phyloP scores from a whole-genome alignment of 495 filamentous ascomycete species.

The Neurospora sp. region DNA sequence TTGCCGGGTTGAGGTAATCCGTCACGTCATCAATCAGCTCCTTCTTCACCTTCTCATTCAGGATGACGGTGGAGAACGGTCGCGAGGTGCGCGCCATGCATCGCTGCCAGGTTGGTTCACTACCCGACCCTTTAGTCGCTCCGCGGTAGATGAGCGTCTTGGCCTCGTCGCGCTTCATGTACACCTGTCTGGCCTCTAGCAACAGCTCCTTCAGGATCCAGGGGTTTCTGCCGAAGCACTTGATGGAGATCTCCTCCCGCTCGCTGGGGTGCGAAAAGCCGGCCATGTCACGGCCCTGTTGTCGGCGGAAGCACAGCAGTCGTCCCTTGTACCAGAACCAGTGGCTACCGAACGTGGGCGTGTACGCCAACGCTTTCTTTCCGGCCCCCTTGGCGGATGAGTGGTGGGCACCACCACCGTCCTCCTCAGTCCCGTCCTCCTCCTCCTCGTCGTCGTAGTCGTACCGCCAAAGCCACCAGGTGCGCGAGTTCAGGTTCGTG shows the following conservation, averaged over 20 bases:
- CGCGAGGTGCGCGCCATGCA: conserved; percentile 53
- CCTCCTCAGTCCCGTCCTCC: conserved; percentile 37
- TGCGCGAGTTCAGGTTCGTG: conserved; percentile 43
- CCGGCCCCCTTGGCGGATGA: conserved; percentile 24
- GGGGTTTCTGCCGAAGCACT: conserved; percentile 57
- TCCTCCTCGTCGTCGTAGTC: conserved; percentile 37
- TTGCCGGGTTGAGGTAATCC: conserved; percentile 75
- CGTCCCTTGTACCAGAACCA: conserved; percentile 54
- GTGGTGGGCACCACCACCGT: conserved; percentile 17
- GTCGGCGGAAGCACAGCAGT: conserved; percentile 46
- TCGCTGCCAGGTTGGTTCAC: conserved; percentile 39
- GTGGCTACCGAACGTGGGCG: conserved; percentile 53
- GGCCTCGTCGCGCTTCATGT: conserved; percentile 48
- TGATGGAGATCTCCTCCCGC: conserved; percentile 52
- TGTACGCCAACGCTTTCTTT: conserved; percentile 53
- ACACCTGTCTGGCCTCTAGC: conserved; percentile 48
- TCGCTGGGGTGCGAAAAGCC: conserved; percentile 24
- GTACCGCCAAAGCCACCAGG: conserved; percentile 36
- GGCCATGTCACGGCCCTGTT: conserved; percentile 21
- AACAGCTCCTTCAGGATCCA: conserved; percentile 56
- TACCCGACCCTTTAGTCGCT: conserved; percentile 21
- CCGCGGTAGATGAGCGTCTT: conserved; percentile 60
- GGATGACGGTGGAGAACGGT: conserved; percentile 77
- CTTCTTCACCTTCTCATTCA: conserved; percentile 67
- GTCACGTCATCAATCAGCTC: conserved; percentile 71